Evolutionary conservation across 495 filamentous ascomycete species (phyloP).

Genomic region (Chaetomium cochliodes): DNA sequence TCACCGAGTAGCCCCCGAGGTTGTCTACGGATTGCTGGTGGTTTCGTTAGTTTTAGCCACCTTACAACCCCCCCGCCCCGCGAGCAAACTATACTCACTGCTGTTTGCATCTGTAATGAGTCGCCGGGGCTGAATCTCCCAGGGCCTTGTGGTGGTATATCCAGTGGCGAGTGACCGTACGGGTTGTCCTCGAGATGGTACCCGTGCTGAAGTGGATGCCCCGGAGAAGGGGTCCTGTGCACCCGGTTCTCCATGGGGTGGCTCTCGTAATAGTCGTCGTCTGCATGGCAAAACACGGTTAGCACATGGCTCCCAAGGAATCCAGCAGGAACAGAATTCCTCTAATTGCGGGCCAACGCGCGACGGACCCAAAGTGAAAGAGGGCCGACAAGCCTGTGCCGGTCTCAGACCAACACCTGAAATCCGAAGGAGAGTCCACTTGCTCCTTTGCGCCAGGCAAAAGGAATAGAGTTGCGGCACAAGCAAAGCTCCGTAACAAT

Average conservation of each 20-base stretch:
- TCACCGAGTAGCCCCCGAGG: slow-evolving; percentile 68
- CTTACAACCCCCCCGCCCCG: background rate
- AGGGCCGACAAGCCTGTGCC: slow-evolving; percentile 26
- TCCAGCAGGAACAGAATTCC: slow-evolving; percentile 1
- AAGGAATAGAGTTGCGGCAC: slow-evolving; percentile 27
- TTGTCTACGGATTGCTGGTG: slow-evolving; percentile 77
- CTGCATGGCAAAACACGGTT: slow-evolving; percentile 38
- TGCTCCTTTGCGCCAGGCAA: slow-evolving; percentile 37
- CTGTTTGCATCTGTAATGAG: slow-evolving; percentile 67
- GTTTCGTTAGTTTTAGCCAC: slow-evolving; percentile 16
- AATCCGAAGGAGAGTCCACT: background rate
- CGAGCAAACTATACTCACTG: slow-evolving; percentile 51
- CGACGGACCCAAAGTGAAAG: slow-evolving; percentile 26
- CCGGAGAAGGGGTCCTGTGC: slow-evolving; percentile 57
- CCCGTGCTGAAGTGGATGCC: slow-evolving; percentile 54
- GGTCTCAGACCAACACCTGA: slow-evolving; percentile 17
- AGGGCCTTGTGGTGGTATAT: slow-evolving; percentile 60
- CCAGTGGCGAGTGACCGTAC: slow-evolving; percentile 57
- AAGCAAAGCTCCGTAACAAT: slow-evolving; percentile 11
- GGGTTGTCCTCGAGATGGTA: slow-evolving; percentile 73
- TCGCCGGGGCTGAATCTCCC: slow-evolving; percentile 55
- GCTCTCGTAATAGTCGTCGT: slow-evolving; percentile 61
- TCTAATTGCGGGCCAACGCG: slow-evolving; percentile 17
- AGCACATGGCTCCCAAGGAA: slow-evolving; percentile 20
- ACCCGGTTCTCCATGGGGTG: slow-evolving; percentile 55